Conservation (phyloP, 805 yeast species). For the Saccharomycopsis babjevae region DNA sequence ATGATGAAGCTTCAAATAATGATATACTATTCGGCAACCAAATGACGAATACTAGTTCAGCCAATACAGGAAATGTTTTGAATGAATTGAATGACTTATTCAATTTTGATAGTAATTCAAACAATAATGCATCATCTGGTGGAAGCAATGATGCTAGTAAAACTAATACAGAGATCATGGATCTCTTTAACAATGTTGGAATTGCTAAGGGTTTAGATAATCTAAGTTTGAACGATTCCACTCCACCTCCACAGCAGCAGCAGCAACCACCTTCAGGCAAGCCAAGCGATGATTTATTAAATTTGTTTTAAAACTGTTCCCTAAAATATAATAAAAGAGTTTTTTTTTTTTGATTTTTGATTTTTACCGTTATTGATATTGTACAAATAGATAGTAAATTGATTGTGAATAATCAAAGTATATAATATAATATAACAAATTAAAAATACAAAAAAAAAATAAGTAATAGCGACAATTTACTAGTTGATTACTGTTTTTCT, state of each 20-base stretch:
- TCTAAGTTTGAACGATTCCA: conserved; percentile 4
- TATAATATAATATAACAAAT: neutral
- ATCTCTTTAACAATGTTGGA: conserved; percentile 12
- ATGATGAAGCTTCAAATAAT: conserved; percentile 25
- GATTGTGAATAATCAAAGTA: neutral
- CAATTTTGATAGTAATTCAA: conserved; percentile 24
- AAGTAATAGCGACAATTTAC: neutral
- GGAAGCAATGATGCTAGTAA: neutral
- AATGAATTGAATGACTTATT: conserved; percentile 72
- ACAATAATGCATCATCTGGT: neutral
- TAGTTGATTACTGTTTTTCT: neutral
- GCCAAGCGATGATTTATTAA: conserved; percentile 14
- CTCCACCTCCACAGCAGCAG: neutral
- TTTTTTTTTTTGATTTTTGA: neutral
- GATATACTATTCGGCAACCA: conserved; percentile 4
- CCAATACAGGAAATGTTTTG: conserved; percentile 34
- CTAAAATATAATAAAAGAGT: neutral
- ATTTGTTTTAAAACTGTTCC: conserved; percentile 2
- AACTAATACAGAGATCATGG: conserved; percentile 14
- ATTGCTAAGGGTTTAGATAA: conserved; percentile 12
- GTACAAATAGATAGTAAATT: neutral
- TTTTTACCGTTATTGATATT: neutral
- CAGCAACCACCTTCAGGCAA: neutral
- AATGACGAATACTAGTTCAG: conserved; percentile 19
- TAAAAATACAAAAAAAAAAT: neutral